Evolutionary conservation across 2,329 filamentous ascomycete genomes (phyloP).

Genomic region (Clonostachys chloroleuca): DNA sequence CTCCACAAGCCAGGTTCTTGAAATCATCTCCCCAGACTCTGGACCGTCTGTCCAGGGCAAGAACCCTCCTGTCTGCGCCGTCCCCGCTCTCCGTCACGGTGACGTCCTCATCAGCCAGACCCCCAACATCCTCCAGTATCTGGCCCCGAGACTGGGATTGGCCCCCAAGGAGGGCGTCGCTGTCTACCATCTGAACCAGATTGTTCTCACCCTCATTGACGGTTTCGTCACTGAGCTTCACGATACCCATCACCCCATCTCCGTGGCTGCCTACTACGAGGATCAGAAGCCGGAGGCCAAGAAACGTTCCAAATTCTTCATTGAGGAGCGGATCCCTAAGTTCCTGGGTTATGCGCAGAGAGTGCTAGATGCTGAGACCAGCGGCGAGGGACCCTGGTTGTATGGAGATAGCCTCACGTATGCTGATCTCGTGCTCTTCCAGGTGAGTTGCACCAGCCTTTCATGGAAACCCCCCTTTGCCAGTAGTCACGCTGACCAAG

Average conservation of each 20-base stretch:
- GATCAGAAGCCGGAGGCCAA: constrained; percentile 68
- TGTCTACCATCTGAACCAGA: constrained; percentile 54
- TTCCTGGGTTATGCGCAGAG: constrained; percentile 69
- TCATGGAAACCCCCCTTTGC: not conserved
- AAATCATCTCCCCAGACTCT: constrained; percentile 35
- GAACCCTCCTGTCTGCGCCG: constrained; percentile 64
- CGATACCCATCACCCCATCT: constrained; percentile 71
- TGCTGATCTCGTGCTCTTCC: constrained; percentile 71
- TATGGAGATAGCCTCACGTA: constrained; percentile 63
- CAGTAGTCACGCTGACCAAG: not conserved
- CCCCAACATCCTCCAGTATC: constrained; percentile 68
- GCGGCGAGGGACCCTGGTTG: constrained; percentile 57
- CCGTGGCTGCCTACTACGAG: constrained; percentile 59
- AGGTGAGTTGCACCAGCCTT: constrained; percentile 35
- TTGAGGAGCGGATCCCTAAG: constrained; percentile 63
- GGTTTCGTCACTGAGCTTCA: constrained; percentile 67
- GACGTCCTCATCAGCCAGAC: constrained; percentile 63
- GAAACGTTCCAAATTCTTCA: constrained; percentile 51
- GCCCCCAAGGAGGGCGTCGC: constrained; percentile 33
- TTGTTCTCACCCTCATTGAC: constrained; percentile 68
- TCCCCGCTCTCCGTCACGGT: constrained; percentile 62
- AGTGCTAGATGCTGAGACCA: constrained; percentile 51
- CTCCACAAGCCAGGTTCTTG: constrained; percentile 46
- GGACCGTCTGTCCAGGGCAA: constrained; percentile 32
- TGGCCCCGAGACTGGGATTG: constrained; percentile 57